Conservation (phyloP, 257 asterid species). For the Dorcoceras hygrometricum region DNA sequence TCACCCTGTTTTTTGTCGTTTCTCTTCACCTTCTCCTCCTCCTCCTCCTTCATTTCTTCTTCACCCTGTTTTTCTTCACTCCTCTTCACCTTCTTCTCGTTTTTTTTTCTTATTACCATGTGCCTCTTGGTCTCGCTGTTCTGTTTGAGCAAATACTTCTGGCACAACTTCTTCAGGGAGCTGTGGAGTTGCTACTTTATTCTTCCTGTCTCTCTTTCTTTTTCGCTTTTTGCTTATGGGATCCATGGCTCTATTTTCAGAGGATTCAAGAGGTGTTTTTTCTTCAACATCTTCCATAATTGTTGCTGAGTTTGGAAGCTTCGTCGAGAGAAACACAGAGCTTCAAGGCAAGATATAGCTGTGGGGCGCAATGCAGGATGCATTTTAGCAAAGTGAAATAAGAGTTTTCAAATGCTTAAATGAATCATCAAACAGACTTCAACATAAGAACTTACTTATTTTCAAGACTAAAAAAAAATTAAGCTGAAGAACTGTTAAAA, state of each 20-base stretch:
- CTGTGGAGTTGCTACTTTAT: slow-evolving; percentile 4
- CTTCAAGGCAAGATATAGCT: background rate
- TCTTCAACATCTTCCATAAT: slow-evolving; percentile 20
- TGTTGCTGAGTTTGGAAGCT: background rate
- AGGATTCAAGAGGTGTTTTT: slow-evolving; percentile 7
- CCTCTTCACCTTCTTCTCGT: slow-evolving; percentile 33
- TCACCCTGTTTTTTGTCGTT: slow-evolving; percentile 18
- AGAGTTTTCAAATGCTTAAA: too few species aligned
- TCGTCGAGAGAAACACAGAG: too few species aligned
- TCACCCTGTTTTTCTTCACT: slow-evolving; percentile 9
- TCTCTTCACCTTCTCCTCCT: too few species aligned
- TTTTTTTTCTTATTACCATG: slow-evolving; percentile 7
- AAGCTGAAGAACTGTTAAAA: background rate
- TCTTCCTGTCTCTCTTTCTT: slow-evolving; percentile 37
- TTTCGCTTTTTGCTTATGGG: slow-evolving; percentile 41
- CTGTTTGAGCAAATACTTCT: slow-evolving; percentile 1
- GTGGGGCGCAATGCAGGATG: background rate
- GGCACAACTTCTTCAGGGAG: slow-evolving; percentile 13
- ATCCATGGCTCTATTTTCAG: slow-evolving; percentile 23
- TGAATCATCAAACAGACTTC: too few species aligned
- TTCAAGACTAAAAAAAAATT: background rate
- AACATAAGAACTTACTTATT: background rate
- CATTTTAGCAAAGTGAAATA: too few species aligned
- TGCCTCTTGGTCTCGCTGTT: slow-evolving; percentile 18
- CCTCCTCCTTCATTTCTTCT: slow-evolving; percentile 24